These are phyloP conservation scores for Lepiota brunneoincarnata DNA, from an alignment of 768 basidiomycete species.

Conservation along the genomic window DNA sequence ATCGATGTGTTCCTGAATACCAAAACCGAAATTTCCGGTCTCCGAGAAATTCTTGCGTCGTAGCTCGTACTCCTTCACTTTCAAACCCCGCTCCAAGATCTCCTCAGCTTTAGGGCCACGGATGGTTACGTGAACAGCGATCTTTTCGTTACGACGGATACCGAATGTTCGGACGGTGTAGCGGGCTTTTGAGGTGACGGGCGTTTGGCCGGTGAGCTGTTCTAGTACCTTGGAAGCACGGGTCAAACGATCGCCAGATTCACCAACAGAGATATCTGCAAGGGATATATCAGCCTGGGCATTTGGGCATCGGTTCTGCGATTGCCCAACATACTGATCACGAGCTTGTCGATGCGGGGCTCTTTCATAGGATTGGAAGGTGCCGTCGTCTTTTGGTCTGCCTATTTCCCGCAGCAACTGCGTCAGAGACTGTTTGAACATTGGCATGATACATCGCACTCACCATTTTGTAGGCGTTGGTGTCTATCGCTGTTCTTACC, in stretches of 20 bases:
- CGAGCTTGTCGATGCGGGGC: slow-evolving; percentile 96
- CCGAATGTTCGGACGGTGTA: slow-evolving; percentile 99
- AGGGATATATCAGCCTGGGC: slow-evolving; percentile 12
- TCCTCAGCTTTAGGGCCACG: slow-evolving; percentile 99
- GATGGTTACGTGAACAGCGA: slow-evolving; percentile 97
- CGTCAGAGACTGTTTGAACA: slow-evolving; percentile 1
- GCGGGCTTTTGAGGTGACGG: slow-evolving; percentile 98
- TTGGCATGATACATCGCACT: slow-evolving; percentile 16
- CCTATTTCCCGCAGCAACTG: slow-evolving; percentile 39
- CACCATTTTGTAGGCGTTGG: slow-evolving; percentile 41
- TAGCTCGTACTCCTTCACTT: slow-evolving; percentile 99
- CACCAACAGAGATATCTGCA: slow-evolving; percentile 98
- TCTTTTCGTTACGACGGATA: slow-evolving; percentile 99
- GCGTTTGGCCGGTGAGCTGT: slow-evolving; percentile 98
- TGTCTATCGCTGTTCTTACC: slow-evolving; percentile 38
- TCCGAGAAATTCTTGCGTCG: slow-evolving; percentile 96
- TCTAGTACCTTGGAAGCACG: slow-evolving; percentile 99
- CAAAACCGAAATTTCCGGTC: slow-evolving; percentile 99
- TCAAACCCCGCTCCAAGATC: slow-evolving; percentile 97
- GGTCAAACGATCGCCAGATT: slow-evolving; percentile 98
- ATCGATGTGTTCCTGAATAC: slow-evolving; percentile 99
- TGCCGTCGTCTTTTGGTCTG: slow-evolving; percentile 77
- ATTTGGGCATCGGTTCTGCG: slow-evolving; percentile 4
- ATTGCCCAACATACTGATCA: slow-evolving; percentile 81
- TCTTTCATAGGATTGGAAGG: slow-evolving; percentile 96